Evolutionary conservation across 768 basidiomycete species (phyloP).

Genomic region (Lentinula sp.): DNA sequence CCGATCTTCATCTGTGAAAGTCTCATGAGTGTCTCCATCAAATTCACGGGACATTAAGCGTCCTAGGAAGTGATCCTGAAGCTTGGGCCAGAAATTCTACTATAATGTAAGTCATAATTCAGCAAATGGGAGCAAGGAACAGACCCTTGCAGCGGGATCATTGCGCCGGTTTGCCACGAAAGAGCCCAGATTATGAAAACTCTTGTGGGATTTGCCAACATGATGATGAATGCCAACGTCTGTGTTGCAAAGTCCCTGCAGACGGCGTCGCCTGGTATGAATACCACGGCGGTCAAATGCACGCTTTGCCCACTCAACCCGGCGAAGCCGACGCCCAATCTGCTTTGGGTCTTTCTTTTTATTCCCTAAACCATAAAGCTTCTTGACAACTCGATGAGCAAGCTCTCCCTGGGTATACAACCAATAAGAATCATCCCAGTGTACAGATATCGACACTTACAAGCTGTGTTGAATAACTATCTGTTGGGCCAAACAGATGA

Average conservation of each 20-base stretch:
- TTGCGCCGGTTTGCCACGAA: no score
- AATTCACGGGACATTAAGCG: constrained; percentile 12
- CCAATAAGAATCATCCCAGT: no score
- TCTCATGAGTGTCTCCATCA: constrained; percentile 10
- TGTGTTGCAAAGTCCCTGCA: constrained; percentile 17
- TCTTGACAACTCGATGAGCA: constrained; percentile 28
- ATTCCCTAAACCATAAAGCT: constrained; percentile 25
- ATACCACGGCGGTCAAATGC: not conserved
- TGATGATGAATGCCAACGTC: not conserved
- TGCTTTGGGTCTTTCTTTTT: constrained; percentile 14
- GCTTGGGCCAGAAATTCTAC: constrained; percentile 19
- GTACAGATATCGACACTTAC: constrained; percentile 14
- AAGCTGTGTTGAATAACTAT: constrained; percentile 28
- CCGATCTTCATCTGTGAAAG: constrained; percentile 10
- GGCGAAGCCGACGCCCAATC: not conserved
- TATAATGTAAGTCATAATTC: not conserved
- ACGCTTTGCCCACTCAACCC: not conserved
- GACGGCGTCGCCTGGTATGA: not conserved
- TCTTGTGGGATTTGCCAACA: not conserved
- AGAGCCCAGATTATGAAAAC: not conserved
- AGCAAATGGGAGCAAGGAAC: not conserved
- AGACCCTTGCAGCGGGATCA: not conserved
- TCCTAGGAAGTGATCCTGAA: constrained; percentile 23
- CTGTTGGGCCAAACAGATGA: constrained; percentile 21
- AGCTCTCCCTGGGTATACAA: constrained; percentile 26